These are phyloP conservation scores for Neurospora sp. DNA, from an alignment of 495 filamentous ascomycete species.

Conservation along the genomic window DNA sequence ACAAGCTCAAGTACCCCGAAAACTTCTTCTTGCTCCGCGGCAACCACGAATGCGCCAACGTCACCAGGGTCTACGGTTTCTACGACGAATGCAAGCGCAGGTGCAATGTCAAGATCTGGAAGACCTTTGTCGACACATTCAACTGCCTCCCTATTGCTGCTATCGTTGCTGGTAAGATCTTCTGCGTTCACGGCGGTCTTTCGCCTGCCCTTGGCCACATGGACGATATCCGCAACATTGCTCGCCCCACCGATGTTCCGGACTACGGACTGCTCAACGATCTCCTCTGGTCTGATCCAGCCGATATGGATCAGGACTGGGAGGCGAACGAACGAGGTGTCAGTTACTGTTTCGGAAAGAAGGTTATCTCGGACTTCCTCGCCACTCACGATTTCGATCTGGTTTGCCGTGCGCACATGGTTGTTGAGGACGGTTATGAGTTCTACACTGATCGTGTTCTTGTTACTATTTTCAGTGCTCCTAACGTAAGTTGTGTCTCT, in stretches of 20 bases:
- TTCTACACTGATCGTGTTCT: slow-evolving; percentile 95
- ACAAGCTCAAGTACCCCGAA: slow-evolving; percentile 97
- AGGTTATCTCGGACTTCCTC: slow-evolving; percentile 95
- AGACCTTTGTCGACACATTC: slow-evolving; percentile 97
- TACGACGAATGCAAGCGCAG: slow-evolving; percentile 98
- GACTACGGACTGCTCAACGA: slow-evolving; percentile 97
- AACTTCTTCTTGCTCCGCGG: slow-evolving; percentile 97
- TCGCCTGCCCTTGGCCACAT: slow-evolving; percentile 90
- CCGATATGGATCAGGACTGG: slow-evolving; percentile 97
- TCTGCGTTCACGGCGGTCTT: slow-evolving; percentile 94
- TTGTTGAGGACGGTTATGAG: slow-evolving; percentile 98
- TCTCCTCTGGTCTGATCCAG: slow-evolving; percentile 94
- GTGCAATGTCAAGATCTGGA: slow-evolving; percentile 98
- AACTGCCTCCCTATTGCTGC: slow-evolving; percentile 92
- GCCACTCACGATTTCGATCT: slow-evolving; percentile 93
- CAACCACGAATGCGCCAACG: slow-evolving; percentile 98
- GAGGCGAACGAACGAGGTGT: slow-evolving; percentile 95
- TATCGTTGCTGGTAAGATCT: slow-evolving; percentile 97
- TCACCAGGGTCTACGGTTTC: slow-evolving; percentile 96
- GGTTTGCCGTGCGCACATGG: slow-evolving; percentile 97
- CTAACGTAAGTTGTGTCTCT: slow-evolving; percentile 61
- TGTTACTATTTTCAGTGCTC: slow-evolving; percentile 95
- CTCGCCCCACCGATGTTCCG: slow-evolving; percentile 90
- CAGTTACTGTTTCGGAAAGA: slow-evolving; percentile 98
- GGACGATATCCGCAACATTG: slow-evolving; percentile 97